These are phyloP conservation scores for Meyerozyma sp. DNA, from an alignment of 1,139 yeast genomes.

Conservation along the genomic window DNA sequence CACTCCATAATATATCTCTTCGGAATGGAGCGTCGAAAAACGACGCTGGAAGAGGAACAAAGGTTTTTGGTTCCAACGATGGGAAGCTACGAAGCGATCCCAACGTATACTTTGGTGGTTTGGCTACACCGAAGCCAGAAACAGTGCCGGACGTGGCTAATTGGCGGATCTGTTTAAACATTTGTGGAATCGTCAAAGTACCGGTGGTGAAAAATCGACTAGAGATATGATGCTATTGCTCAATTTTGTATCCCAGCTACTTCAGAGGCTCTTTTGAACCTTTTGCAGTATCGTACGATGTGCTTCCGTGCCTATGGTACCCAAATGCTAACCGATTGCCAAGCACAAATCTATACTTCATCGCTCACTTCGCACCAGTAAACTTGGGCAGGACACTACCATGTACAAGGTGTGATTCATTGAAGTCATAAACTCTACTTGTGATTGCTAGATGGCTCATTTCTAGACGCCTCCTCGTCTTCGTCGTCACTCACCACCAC, in stretches of 20 bases:
- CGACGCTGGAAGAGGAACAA: constrained; percentile 68
- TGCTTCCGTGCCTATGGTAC: not conserved
- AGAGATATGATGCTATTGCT: not conserved
- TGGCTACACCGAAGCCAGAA: constrained; percentile 19
- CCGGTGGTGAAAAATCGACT: not conserved
- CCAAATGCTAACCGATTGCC: too few species aligned
- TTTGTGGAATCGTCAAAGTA: constrained; percentile 3
- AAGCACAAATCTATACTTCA: too few species aligned
- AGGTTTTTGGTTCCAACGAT: constrained; percentile 74
- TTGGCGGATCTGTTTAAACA: constrained; percentile 26
- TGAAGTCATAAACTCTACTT: not conserved
- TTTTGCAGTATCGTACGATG: not conserved
- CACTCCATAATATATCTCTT: constrained; percentile 90
- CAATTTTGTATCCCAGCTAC: not conserved
- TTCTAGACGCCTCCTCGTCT: constrained; percentile 5
- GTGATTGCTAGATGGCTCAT: not conserved
- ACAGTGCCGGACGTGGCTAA: constrained; percentile 26
- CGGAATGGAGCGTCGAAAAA: constrained; percentile 73
- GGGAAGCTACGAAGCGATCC: constrained; percentile 86
- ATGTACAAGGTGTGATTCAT: not conserved
- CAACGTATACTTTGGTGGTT: constrained; percentile 71
- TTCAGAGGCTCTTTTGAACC: not conserved
- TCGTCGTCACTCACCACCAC: constrained; percentile 48
- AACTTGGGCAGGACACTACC: not conserved
- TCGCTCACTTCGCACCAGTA: not conserved